Percentiles rank a stretch among this genome's conserved stretches.
phyloP scores from a whole-genome alignment of 495 filamentous ascomycete genomes.

The Penicillium robsamsonii region DNA sequence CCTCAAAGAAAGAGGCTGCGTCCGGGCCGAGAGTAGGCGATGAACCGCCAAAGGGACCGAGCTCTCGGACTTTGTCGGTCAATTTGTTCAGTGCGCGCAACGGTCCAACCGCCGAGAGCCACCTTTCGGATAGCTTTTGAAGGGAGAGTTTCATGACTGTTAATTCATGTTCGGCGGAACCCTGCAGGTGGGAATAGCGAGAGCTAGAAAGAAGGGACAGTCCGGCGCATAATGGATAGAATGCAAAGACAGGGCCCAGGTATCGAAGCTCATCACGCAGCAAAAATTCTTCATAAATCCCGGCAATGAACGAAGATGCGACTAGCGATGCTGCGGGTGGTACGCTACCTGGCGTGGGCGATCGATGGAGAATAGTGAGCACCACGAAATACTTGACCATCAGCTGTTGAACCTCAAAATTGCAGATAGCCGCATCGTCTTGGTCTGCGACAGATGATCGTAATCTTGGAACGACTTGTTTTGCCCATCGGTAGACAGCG shows the following conservation, averaged over 20 bases:
- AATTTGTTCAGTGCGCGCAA: constrained; percentile 30
- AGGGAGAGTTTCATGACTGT: constrained; percentile 33
- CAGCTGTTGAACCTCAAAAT: constrained; percentile 26
- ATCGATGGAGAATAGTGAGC: constrained; percentile 28
- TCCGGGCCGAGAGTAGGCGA: constrained; percentile 23
- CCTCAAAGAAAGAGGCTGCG: constrained; percentile 29
- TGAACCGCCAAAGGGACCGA: constrained; percentile 20
- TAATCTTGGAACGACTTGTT: constrained; percentile 29
- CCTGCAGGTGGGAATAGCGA: constrained; percentile 26
- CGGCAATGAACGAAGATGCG: constrained; percentile 31
- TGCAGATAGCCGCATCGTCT: constrained; percentile 22
- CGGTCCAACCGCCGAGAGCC: constrained; percentile 31
- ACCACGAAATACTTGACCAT: constrained; percentile 32
- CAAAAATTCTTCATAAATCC: constrained; percentile 34
- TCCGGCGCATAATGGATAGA: constrained; percentile 29
- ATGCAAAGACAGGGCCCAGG: constrained; percentile 29
- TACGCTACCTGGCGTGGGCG: constrained; percentile 25
- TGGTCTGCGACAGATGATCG: constrained; percentile 17
- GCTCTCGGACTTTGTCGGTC: constrained; percentile 29
- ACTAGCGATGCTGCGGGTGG: constrained; percentile 27
- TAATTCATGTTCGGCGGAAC: constrained; percentile 29
- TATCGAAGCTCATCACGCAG: constrained; percentile 31
- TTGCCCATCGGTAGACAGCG: constrained; percentile 31
- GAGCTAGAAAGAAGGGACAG: constrained; percentile 28
- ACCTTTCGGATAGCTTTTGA: constrained; percentile 31